These are phyloP conservation scores for Corylus americana DNA, from an alignment of 306 rosid genomes.

Conservation along the genomic window DNA sequence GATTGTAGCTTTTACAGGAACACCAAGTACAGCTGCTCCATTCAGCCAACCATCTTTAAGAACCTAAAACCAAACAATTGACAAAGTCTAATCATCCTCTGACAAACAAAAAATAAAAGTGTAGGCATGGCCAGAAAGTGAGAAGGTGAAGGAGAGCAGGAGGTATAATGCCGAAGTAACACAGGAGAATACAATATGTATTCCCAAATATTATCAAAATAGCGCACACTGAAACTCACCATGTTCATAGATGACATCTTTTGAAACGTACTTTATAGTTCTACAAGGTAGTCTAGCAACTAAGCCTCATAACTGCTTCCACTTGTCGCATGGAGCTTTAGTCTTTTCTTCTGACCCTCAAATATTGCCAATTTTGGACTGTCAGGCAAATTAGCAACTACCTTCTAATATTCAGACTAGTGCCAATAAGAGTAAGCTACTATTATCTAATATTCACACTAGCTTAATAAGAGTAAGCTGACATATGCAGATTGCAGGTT, in stretches of 20 bases:
- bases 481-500: background rate
- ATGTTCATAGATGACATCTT: background rate
- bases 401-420: background rate
- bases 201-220: background rate
- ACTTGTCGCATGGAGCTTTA: background rate
- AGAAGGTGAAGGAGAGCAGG: background rate
- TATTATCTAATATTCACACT: no score
- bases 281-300: background rate
- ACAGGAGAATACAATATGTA: background rate
- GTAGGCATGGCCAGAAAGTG: background rate
- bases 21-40: constrained; percentile 96
- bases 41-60: constrained; percentile 74
- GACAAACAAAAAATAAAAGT: background rate
- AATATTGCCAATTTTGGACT: background rate
- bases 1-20: constrained; percentile 93
- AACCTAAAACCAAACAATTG: constrained; percentile 56
- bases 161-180: background rate
- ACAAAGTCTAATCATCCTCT: constrained; percentile 26
- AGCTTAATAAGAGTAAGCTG: no score
- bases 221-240: background rate
- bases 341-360: background rate
- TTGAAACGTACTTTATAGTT: background rate
- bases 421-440: no score
- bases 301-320: background rate
- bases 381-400: background rate